phyloP scores from a whole-genome alignment of 495 filamentous ascomycete genomes.

The Glonium stellatum region DNA sequence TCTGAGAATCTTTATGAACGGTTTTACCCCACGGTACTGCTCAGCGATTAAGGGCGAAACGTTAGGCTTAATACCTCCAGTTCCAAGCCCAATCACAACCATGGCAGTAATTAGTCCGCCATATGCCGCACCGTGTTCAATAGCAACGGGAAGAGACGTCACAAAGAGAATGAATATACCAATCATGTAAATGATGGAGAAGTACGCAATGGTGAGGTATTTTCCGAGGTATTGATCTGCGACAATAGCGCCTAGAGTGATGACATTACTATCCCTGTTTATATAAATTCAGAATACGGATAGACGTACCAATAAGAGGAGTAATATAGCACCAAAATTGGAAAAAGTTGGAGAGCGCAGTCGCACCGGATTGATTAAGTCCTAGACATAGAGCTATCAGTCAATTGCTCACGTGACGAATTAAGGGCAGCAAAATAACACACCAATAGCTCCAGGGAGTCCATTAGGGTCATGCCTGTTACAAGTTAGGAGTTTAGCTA shows the following conservation, averaged over 20 bases:
- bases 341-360: constrained; percentile 55
- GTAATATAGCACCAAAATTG: constrained; percentile 57
- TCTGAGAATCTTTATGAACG: constrained; percentile 40
- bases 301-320: constrained; percentile 44
- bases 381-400: constrained; percentile 31
- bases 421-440: neutral
- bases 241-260: constrained; percentile 41
- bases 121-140: constrained; percentile 29
- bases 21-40: constrained; percentile 59
- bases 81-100: constrained; percentile 52
- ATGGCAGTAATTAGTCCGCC: constrained; percentile 37
- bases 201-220: constrained; percentile 58
- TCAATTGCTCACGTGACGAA: constrained; percentile 4
- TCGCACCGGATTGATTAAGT: constrained; percentile 45
- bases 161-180: constrained; percentile 38
- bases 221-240: constrained; percentile 61
- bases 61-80: constrained; percentile 72
- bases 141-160: constrained; percentile 31
- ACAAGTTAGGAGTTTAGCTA: neutral
- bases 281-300: neutral
- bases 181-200: constrained; percentile 40
- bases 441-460: constrained; percentile 20
- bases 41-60: constrained; percentile 63
- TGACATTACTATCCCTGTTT: neutral
- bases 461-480: constrained; percentile 23